Base-by-base conservation (phyloP, 2,329 filamentous ascomycete genomes). In the Aureobasidium sp. region DNA sequence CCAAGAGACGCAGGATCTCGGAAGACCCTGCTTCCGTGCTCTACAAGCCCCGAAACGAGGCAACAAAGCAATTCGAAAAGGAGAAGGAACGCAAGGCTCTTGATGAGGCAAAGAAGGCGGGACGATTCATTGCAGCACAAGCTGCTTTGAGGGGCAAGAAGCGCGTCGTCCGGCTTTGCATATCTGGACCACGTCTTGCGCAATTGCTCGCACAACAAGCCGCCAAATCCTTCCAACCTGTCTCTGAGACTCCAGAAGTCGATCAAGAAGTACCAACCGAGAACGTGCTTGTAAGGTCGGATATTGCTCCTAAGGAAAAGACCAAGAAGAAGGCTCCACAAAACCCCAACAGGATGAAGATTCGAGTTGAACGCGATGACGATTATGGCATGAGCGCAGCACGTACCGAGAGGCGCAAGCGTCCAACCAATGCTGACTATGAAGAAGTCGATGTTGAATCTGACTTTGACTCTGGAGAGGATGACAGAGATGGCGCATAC, bases 391-490 rank as follows among this genome's bases (percentile, higher is more conserved):
- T 69, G 27, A 60, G 48, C 63, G 62, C 67, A 15, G 45, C 37
- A 61, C 63, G 64, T 22, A 48, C 53, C 41, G 63, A 65, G 41
- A 68, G 64, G 49, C 65, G 63, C 45, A 64, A 60, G 67, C 56
- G 67, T 67, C 17, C 67, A 37, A 48, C 67, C 12, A 64, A 67
- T 7, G 65, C 66, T 15, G 66, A 74, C 22, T 80, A 76, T 58
- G 78, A 80, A 67, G 78, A 80, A 59, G 72, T 80, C 22, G 75
- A 75, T 14, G 70, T 80, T 37, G 78, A 76, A 31, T 77, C 76
- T 1, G 77, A 79, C 27, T 58, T 58, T 17, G 11, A 48, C 6
- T 58, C 55, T 15, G 45, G 44, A 22, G 57, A 60, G 22, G 74
- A 76, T 3, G 78, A 79, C 17, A 66, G 70, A 5, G 69, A 72